Conservation (phyloP, 805 yeast genomes). For the Candida arabinofermentans region DNA sequence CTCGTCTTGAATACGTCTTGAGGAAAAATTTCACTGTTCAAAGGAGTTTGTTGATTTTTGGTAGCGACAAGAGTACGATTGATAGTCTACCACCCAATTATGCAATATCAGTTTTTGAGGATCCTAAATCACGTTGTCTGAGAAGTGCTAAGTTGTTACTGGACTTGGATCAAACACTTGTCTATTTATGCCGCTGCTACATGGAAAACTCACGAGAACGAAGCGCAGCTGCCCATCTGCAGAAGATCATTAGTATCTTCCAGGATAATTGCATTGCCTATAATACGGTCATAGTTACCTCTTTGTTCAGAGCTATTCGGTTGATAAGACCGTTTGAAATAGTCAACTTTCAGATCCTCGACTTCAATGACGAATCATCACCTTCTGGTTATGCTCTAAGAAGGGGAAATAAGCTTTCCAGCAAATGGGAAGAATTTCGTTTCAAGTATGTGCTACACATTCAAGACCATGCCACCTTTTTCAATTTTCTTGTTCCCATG, state of each 20-base stretch:
- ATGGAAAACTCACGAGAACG: background rate
- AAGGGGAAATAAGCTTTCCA: background rate
- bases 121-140: too few species aligned
- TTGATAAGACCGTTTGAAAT: constrained; percentile 13
- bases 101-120: too few species aligned
- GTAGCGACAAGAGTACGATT: too few species aligned
- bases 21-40: too few species aligned
- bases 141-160: background rate
- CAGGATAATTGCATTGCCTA: background rate
- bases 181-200: background rate
- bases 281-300: background rate
- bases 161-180: background rate
- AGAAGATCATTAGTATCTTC: background rate
- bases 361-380: constrained; percentile 13
- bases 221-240: background rate
- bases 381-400: constrained; percentile 13
- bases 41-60: too few species aligned
- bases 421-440: constrained; percentile 12
- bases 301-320: background rate
- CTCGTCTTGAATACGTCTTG: background rate
- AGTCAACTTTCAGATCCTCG: constrained; percentile 16
- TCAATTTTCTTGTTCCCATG: constrained; percentile 18
- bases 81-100: too few species aligned
- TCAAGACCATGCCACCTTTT: constrained; percentile 16
- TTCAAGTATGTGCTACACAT: constrained; percentile 16